phyloP scores from a whole-genome alignment of 345 rosid species.

The Brassica carinata region DNA sequence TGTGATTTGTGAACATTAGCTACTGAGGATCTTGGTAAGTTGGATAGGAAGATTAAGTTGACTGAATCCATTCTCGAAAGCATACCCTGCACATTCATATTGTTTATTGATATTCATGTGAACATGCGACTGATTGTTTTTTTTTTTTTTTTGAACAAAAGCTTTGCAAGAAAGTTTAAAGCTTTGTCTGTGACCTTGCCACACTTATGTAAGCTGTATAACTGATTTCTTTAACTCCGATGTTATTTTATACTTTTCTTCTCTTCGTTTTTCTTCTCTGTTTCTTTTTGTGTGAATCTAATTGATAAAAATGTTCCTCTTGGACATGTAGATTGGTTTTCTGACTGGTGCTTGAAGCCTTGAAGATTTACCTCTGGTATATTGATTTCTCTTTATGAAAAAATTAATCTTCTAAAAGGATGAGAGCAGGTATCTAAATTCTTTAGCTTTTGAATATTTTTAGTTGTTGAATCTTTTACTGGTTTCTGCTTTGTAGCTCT shows the following conservation, averaged over 20 bases:
- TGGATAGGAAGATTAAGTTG: too few species aligned
- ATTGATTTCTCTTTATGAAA: conserved; percentile 34
- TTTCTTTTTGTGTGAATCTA: background rate
- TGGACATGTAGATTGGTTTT: conserved; percentile 9
- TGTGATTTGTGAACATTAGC: too few species aligned
- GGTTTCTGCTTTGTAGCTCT: background rate
- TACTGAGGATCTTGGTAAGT: too few species aligned
- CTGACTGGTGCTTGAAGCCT: conserved; percentile 7
- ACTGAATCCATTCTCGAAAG: background rate
- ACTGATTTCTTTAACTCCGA: conserved; percentile 13
- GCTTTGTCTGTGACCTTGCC: conserved; percentile 34
- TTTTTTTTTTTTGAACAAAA: conserved; percentile 18
- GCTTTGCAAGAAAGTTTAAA: conserved; percentile 44
- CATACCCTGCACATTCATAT: conserved; percentile 30
- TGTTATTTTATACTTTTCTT: conserved; percentile 33
- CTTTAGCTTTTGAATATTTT: background rate
- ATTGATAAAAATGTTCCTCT: background rate
- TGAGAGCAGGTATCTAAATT: conserved; percentile 61
- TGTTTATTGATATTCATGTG: conserved; percentile 33
- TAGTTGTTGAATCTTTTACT: background rate
- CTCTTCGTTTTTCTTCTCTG: conserved; percentile 13
- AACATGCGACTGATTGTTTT: conserved; percentile 26
- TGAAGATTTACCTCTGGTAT: conserved; percentile 36
- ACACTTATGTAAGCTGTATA: conserved; percentile 14
- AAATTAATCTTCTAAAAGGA: conserved; percentile 38